Evolutionary conservation across 2,329 filamentous ascomycete genomes (phyloP), one percentile per base, ranked within the genome.

Genomic region (Onygena corvina): DNA sequence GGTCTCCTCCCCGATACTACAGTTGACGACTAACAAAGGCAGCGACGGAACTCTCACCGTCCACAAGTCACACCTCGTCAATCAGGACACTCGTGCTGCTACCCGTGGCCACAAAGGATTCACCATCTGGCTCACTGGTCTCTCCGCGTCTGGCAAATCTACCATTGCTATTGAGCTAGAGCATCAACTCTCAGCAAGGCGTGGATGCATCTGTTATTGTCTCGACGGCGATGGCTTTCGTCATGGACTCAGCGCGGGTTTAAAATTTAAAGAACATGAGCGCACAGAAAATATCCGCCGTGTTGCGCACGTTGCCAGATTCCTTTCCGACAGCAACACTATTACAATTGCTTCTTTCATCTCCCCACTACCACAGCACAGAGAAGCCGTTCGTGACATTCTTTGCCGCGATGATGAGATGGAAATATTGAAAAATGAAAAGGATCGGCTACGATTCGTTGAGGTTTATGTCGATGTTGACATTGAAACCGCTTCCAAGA

Each of bases 161-260:
- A 98, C 92, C 51, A 86, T 98, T 54, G 92, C 92, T 49, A 94
- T 87, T 2, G 92, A 92, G 12, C 84, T 98, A 34, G 92, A 98
- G 75, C 90, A 95, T 73, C 88, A 95, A 68, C 82, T 98, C 29
- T 80, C 98, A 50, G 58, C 54, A 49, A 57, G 62, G 50, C 88
- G 94, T 67, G 84, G 83, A 36, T 73, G 92, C 47, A 74, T 83
- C 50, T 85, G 89, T 53, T 98, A 98, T 77, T 82, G 92, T 48
- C 82, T 98, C 25, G 92, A 98, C 70, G 92, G 90, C 62, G 92
- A 98, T 77, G 98, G 98, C 71, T 84, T 98, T 57, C 90, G 92
- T 53, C 95, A 96, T 72, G 92, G 92, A 12, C 77, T 98, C 58
- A 98, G 96, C 80, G 94, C 93, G 71, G 90, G 96, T 72, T 78